Evolutionary conservation across 345 rosid genomes (phyloP).

Genomic region (Punica granatum): DNA sequence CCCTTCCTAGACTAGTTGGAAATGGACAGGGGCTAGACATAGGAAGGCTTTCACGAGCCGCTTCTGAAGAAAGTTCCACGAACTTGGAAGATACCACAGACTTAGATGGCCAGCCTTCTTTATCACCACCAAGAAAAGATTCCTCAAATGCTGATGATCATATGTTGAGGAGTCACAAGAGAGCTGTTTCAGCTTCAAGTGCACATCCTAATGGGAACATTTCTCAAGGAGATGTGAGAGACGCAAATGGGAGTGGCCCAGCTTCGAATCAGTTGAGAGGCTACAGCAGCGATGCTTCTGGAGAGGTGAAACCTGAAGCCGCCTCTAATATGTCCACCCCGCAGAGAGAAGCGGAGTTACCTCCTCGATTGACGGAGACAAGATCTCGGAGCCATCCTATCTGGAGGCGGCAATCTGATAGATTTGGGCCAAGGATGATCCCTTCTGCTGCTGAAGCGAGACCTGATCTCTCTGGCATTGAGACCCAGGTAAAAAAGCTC

Average conservation of each 20-base stretch:
- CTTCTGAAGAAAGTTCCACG: constrained; percentile 43
- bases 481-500: constrained; percentile 56
- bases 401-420: constrained; percentile 75
- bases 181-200: constrained; percentile 56
- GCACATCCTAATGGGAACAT: constrained; percentile 36
- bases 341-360: constrained; percentile 48
- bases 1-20: constrained; percentile 37
- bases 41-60: constrained; percentile 37
- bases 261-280: constrained; percentile 45
- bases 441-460: constrained; percentile 59
- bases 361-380: constrained; percentile 46
- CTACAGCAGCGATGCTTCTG: constrained; percentile 71
- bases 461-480: constrained; percentile 71
- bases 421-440: constrained; percentile 61
- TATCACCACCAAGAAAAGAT: constrained; percentile 46
- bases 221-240: constrained; percentile 40
- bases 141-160: constrained; percentile 35
- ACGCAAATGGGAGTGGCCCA: constrained; percentile 51
- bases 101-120: constrained; percentile 36
- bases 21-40: constrained; percentile 44
- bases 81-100: constrained; percentile 42
- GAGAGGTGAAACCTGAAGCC: constrained; percentile 57
- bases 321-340: constrained; percentile 29
- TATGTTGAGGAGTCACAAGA: constrained; percentile 37
- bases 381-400: constrained; percentile 49